Base-by-base conservation (phyloP, 768 basidiomycete species). In the Kwoniella sp. region DNA sequence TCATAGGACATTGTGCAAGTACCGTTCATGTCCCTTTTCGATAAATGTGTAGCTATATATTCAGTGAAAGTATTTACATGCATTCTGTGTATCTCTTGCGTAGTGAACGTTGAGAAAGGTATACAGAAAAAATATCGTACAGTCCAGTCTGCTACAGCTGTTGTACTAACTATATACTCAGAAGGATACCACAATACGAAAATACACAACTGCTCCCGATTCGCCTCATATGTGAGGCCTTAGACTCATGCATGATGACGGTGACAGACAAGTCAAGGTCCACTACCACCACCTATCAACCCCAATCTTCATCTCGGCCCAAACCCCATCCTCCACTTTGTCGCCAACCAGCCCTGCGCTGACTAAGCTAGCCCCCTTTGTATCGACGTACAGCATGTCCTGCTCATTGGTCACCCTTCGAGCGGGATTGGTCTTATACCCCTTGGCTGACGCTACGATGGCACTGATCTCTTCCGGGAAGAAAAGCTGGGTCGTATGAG, bases 401-500 rank as follows among this genome's bases (percentile, higher is more conserved):
- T 61, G 24, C 9, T 52, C 60, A 29, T 61, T 61, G 8, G 50
- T 27, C 13, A 40, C 46, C 25, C 49, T 19, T 9, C 29, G n/a
- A 12, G 27, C 49, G 19, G 30, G 13, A 51, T 61, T 61, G 12
- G 24, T 40, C 4, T 24, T 26, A 24, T 54, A 61, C 15, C 22
- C 52, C 19, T 10, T 19, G 27, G 22, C 21, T 9, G 13, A 7
- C 17, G 50, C 49, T n/a, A 61, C 37, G 26, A 21, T 21, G 9
- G 25, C 36, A 27, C 29, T 61, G n/a, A 61, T 53, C 9, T 52
- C 8, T 24, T 54, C 50, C 9, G 60, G 51, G 37, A 61, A 55
- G 60, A 53, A 61, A 19, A 61, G 25, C 52, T 61, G 50, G 9
- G 60, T 54, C 22, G 60, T 61, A 30, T 61, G 60, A 2, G 60